Base-by-base conservation (phyloP, 2,329 filamentous ascomycete species). In the Colletotrichum aenigma region DNA sequence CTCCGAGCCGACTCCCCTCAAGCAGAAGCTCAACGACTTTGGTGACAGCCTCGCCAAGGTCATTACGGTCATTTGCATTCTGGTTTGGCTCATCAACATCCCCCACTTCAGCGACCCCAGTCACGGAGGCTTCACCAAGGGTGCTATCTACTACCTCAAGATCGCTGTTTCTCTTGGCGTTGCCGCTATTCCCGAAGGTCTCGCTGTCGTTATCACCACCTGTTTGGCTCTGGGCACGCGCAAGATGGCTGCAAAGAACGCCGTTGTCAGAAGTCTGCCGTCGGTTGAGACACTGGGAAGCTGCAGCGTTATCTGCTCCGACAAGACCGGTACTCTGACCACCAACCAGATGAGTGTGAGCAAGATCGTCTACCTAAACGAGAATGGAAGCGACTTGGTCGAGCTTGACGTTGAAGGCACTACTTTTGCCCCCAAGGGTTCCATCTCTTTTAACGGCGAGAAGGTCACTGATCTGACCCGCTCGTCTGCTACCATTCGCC, bases 321-420 rank as follows among this genome's bases (percentile, higher is more conserved):
- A 99, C 89, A 99, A 99, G 90, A 99, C 97, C 7, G 97, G 97
- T 80, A 99, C 97, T 65, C 87, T 99, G 83, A 99, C 97, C 13
- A 99, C 97, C 55, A 99, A 99, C 87, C 96, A 98, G 86, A 99
- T 99, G 97, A 98, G 97, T 82, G 97, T 98, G 72, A 97, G 93
- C 88, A 98, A 96, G 86, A 87, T 98, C 71, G 94, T 98, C 64
- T 95, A 96, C 83, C 89, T 99, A 79, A 93, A 91, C 80, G 92
- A 94, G 79, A 85, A 91, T 75, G 96, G 95, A 65, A 91, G 88
- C 70, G 93, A 91, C 74, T 88, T 98, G 28, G 94, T 96, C 80
- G 96, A 98, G 83, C 90, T 98, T 64, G 93, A 97, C 76, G 94
- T 99, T 34, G 94, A 98, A 83, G 97, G 97, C 60, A 98, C 96